phyloP scores from a whole-genome alignment of 495 filamentous ascomycete genomes.

The Hapsidospora chrysogenum region DNA sequence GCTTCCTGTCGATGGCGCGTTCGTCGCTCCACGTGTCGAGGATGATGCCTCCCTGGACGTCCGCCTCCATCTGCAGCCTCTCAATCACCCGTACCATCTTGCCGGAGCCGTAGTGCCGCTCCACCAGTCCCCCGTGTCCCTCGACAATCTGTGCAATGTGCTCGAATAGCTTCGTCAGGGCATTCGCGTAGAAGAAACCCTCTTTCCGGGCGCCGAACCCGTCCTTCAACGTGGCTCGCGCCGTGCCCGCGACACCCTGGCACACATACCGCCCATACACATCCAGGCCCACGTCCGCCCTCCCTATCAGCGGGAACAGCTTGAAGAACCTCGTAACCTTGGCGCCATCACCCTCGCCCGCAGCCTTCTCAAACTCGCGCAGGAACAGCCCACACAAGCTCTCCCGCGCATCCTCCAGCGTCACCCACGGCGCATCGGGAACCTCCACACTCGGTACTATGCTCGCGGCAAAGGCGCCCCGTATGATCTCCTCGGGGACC shows the following conservation, averaged over 20 bases:
- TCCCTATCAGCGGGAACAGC: slow-evolving; percentile 85
- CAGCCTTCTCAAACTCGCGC: slow-evolving; percentile 88
- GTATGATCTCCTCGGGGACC: slow-evolving; percentile 61
- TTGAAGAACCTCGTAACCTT: slow-evolving; percentile 96
- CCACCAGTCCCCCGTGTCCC: slow-evolving; percentile 73
- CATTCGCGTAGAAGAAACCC: slow-evolving; percentile 82
- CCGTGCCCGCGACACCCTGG: slow-evolving; percentile 71
- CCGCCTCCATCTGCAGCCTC: slow-evolving; percentile 79
- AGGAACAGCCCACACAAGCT: slow-evolving; percentile 77
- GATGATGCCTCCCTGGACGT: slow-evolving; percentile 94
- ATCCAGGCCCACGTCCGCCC: slow-evolving; percentile 76
- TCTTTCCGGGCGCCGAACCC: slow-evolving; percentile 35
- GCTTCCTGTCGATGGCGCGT: slow-evolving; percentile 58
- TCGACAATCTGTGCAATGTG: slow-evolving; percentile 95
- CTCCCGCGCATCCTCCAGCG: slow-evolving; percentile 72
- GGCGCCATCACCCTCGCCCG: slow-evolving; percentile 64
- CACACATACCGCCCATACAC: slow-evolving; percentile 94
- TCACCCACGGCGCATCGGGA: slow-evolving; percentile 76
- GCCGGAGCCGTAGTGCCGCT: slow-evolving; percentile 78
- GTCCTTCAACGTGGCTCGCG: slow-evolving; percentile 61
- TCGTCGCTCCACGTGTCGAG: slow-evolving; percentile 93
- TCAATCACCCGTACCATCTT: slow-evolving; percentile 96
- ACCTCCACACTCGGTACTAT: slow-evolving; percentile 94
- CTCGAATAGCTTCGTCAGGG: slow-evolving; percentile 82
- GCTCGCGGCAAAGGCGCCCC: slow-evolving; percentile 76